Percentiles rank a stretch among this genome's conserved stretches.
These are phyloP conservation scores for Mallotus nudiflorus DNA, from an alignment of 345 rosid genomes.

Conservation along the genomic window DNA sequence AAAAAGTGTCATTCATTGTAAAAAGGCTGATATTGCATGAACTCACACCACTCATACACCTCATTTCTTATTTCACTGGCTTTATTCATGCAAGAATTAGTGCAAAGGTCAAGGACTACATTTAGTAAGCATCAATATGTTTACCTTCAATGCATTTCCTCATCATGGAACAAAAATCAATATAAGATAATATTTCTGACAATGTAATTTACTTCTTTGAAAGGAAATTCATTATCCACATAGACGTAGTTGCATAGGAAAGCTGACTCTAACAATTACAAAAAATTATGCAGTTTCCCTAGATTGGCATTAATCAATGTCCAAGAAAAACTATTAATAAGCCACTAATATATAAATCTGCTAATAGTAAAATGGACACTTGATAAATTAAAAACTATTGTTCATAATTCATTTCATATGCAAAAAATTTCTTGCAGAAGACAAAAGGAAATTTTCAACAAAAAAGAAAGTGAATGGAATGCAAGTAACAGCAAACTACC, in stretches of 20 bases:
- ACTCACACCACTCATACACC: background rate
- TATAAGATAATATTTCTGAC: background rate
- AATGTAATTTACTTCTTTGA: background rate
- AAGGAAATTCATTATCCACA: background rate
- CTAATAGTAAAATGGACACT: constrained; percentile 2
- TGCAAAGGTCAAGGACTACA: too few species aligned
- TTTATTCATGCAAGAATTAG: too few species aligned
- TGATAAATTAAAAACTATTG: too few species aligned
- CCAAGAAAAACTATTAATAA: background rate
- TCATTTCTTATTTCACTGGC: too few species aligned
- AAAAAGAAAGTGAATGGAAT: background rate
- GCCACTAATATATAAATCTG: background rate
- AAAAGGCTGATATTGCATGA: background rate
- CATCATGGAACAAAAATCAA: too few species aligned
- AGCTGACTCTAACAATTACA: background rate
- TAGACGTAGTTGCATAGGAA: background rate
- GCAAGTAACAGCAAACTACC: constrained; percentile 41
- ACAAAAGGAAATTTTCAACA: background rate
- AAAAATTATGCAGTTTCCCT: background rate
- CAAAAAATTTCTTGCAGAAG: background rate
- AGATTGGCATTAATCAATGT: background rate
- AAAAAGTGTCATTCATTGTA: background rate
- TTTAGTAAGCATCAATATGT: too few species aligned
- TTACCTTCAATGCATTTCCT: too few species aligned
- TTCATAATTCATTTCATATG: background rate